Base-by-base conservation (phyloP, 2,329 filamentous ascomycete genomes). In the Colletotrichum tabaci region DNA sequence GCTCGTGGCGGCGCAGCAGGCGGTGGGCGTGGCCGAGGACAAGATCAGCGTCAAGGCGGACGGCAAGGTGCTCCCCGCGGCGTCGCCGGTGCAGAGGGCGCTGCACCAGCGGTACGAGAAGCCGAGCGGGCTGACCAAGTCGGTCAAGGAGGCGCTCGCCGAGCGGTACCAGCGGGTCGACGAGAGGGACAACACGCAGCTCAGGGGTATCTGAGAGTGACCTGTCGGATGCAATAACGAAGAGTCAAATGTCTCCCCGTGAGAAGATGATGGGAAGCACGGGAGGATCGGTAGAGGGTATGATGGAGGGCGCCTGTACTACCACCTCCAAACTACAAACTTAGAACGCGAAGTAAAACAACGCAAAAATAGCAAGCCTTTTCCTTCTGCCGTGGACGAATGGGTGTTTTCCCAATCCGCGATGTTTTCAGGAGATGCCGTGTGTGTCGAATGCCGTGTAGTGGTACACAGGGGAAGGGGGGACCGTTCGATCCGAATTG, bases 141-240 rank as follows among this genome's bases (percentile, higher is more conserved):
- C 83, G 56, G 86, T 87, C 23, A 84, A 88, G 73, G 86, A 90
- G 77, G 82, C 85, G 52, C 79, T 91, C 63, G 84, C 82, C 60
- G 87, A 90, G 77, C 82, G 89, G 75, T 91, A 91, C 76, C 84
- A 78, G 74, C 85, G 85, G 0, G 79, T 87, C 71, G 83, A 84
- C 52, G 75, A 84, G 77, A 81, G 83, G 75, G 84, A 87, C 72
- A 84, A 85, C 70, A 82, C 83, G 38, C 79, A 82, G 66, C 77
- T 87, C 71, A 78, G 85, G 75, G 84, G 84, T 44, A 55, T 74
- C 49, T 74, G 58, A 72, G 26, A 10, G 9, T 16, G 3, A 4
- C 12, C 30, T 35, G 30, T 23, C 30, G 9, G 6, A 35, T 35
- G 30, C 8, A 35, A 35, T 9, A 35, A 35, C 44, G 38, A 42